Conservation (phyloP, 2,329 filamentous ascomycete species). For the Penicillium sp. region DNA sequence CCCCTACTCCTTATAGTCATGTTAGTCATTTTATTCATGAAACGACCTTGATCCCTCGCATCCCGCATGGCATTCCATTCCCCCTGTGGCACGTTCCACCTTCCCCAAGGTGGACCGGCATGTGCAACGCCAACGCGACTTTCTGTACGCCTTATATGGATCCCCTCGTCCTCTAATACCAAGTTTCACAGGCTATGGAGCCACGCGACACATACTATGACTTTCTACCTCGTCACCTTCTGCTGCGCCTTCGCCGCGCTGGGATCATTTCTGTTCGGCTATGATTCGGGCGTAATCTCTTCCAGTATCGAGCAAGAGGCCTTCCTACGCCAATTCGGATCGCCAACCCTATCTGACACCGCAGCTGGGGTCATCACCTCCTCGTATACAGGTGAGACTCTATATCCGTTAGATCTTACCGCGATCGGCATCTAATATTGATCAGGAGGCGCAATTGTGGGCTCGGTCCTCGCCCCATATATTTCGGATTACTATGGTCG, state of each 20-base stretch:
- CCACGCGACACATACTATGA: conserved; percentile 22
- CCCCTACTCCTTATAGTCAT: neutral
- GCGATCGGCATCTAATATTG: conserved; percentile 13
- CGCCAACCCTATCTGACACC: conserved; percentile 29
- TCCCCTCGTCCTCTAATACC: neutral
- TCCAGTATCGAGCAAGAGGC: conserved; percentile 37
- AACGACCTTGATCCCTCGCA: conserved; percentile 13
- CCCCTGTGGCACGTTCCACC: conserved; percentile 23
- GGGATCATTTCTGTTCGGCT: conserved; percentile 51
- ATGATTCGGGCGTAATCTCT: conserved; percentile 44
- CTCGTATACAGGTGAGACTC: conserved; percentile 34
- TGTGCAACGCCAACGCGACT: conserved; percentile 14
- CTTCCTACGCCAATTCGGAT: conserved; percentile 32
- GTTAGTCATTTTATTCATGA: neutral
- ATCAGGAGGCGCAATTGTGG: conserved; percentile 40
- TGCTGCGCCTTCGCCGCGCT: conserved; percentile 46
- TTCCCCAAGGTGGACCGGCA: conserved; percentile 16
- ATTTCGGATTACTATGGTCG: conserved; percentile 37
- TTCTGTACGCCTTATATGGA: conserved; percentile 5
- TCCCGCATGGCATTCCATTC: conserved; percentile 18
- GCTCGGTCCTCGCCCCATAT: conserved; percentile 33
- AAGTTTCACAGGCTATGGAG: conserved; percentile 7
- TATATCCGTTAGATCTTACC: neutral
- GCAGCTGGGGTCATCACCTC: conserved; percentile 41
- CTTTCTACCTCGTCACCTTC: conserved; percentile 31